Evolutionary conservation across 78 protist genomes (phyloP).

Genomic region (Protostelium mycophagum): DNA sequence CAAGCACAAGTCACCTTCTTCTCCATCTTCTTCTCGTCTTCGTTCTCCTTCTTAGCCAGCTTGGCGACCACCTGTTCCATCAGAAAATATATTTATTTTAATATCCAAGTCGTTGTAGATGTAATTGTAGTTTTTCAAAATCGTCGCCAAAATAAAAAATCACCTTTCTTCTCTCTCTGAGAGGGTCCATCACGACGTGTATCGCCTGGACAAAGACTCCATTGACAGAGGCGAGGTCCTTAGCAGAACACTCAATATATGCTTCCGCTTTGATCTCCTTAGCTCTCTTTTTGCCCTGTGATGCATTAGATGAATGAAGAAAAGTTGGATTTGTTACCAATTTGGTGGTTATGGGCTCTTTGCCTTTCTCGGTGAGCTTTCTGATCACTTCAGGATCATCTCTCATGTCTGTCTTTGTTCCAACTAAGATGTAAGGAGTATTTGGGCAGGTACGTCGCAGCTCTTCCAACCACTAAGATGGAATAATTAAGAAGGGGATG

Average conservation of each 20-base stretch:
- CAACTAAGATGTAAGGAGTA: slow-evolving; percentile 62
- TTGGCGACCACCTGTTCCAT: background rate
- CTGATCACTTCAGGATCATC: slow-evolving; percentile 23
- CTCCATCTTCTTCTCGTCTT: background rate
- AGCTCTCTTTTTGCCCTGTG: slow-evolving; percentile 62
- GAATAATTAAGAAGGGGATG: background rate
- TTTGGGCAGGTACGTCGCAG: slow-evolving; percentile 45
- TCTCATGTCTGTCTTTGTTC: slow-evolving; percentile 70
- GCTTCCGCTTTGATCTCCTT: slow-evolving; percentile 54
- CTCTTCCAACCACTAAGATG: slow-evolving; percentile 57
- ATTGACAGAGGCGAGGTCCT: slow-evolving; percentile 46
- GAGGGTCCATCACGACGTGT: slow-evolving; percentile 40
- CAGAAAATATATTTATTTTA: no score
- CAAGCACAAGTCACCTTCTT: background rate
- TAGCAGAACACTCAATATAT: slow-evolving; percentile 66
- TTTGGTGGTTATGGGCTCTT: slow-evolving; percentile 24
- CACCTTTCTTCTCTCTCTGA: slow-evolving; percentile 29
- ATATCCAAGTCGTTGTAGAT: no score
- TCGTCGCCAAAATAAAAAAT: background rate
- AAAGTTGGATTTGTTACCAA: background rate
- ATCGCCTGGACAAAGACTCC: slow-evolving; percentile 54
- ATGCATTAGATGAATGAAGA: background rate
- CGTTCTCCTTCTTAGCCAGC: background rate
- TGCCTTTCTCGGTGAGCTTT: slow-evolving; percentile 18
- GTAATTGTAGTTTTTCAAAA: no score